Evolutionary conservation across 1,284 basidiomycete genomes (phyloP).

Genomic region (Cryptococcus sp.): DNA sequence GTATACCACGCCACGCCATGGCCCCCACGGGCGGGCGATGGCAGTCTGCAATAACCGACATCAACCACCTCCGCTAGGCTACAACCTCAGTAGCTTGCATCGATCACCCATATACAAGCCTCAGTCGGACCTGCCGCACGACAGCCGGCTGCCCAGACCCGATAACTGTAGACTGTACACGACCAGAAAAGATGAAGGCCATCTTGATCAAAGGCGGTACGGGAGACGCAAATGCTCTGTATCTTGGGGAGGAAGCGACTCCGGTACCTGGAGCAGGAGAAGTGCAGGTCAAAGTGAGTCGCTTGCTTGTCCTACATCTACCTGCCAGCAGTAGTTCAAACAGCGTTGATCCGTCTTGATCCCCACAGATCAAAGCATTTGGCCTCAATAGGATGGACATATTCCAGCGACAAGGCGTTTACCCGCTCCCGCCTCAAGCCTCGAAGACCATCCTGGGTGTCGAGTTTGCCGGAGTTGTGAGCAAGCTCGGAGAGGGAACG

Average conservation of each 20-base stretch:
- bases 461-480: slow-evolving; percentile 78
- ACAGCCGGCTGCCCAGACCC: too few relatives aligned
- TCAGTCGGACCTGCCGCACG: too few relatives aligned
- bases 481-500: slow-evolving; percentile 57
- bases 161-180: too few relatives aligned
- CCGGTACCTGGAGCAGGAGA: slow-evolving; percentile 61
- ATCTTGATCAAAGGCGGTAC: slow-evolving; percentile 75
- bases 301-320: slow-evolving; percentile 33
- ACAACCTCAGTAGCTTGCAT: too few relatives aligned
- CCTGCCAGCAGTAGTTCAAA: slow-evolving; percentile 8
- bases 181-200: slow-evolving; percentile 63
- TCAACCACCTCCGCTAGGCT: too few relatives aligned
- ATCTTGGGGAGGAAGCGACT: slow-evolving; percentile 63
- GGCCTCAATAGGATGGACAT: slow-evolving; percentile 89
- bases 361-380: slow-evolving; percentile 51
- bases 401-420: slow-evolving; percentile 65
- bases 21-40: too few relatives aligned
- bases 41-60: too few relatives aligned
- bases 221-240: slow-evolving; percentile 73
- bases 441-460: slow-evolving; percentile 76
- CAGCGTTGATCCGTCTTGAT: background rate
- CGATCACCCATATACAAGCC: too few relatives aligned
- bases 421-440: slow-evolving; percentile 73
- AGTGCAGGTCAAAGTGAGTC: slow-evolving; percentile 69
- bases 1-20: too few relatives aligned